These are phyloP conservation scores for Xylariaceae sp. DNA, from an alignment of 2,329 filamentous ascomycete species.

Conservation along the genomic window DNA sequence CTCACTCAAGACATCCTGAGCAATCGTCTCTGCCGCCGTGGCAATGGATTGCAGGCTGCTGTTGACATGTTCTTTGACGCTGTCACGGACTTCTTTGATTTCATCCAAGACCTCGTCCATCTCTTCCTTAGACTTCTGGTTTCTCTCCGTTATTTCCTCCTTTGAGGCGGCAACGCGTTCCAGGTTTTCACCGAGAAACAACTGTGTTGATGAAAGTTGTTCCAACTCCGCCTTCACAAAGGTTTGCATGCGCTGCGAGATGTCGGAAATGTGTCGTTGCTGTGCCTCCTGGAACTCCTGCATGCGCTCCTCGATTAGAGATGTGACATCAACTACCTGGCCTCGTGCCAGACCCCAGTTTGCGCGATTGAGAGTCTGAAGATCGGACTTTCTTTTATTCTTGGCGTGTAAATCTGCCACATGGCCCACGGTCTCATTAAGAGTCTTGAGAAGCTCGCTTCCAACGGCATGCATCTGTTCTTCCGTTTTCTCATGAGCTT, in stretches of 20 bases:
- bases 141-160: conserved; percentile 62
- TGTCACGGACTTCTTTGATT: conserved; percentile 82
- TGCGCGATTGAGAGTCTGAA: conserved; percentile 72
- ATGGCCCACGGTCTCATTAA: conserved; percentile 73
- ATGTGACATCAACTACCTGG: conserved; percentile 71
- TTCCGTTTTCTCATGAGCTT: conserved; percentile 84
- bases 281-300: conserved; percentile 69
- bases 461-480: conserved; percentile 68
- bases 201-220: conserved; percentile 64
- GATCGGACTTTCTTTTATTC: conserved; percentile 74
- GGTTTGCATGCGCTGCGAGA: conserved; percentile 66
- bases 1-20: conserved; percentile 81
- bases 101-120: conserved; percentile 91
- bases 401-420: conserved; percentile 81
- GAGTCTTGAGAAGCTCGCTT: conserved; percentile 67
- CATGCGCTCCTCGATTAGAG: conserved; percentile 69
- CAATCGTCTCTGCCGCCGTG: conserved; percentile 78
- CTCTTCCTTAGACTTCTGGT: conserved; percentile 66
- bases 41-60: conserved; percentile 80
- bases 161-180: conserved; percentile 63
- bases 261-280: conserved; percentile 58
- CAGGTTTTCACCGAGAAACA: conserved; percentile 65
- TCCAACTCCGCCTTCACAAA: conserved; percentile 73
- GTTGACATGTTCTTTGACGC: conserved; percentile 80
- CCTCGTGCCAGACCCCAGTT: conserved; percentile 73